Conservation (phyloP, 2,329 filamentous ascomycete genomes). For the Aureobasidium zeae region DNA sequence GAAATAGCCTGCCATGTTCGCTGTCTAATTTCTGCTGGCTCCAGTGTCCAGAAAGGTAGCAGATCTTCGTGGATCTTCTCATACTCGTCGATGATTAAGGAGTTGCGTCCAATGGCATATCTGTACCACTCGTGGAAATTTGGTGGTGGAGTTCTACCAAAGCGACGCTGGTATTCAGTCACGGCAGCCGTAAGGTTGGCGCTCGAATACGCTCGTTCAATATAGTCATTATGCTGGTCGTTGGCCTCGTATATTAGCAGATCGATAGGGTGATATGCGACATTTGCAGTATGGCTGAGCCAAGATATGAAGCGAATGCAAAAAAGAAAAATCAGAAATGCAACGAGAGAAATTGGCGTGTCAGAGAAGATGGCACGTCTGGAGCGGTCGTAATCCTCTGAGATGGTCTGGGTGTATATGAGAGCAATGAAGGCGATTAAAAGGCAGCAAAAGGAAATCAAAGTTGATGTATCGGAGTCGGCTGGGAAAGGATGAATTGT, state of each 20-base stretch:
- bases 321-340: constrained; percentile 34
- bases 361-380: neutral
- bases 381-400: neutral
- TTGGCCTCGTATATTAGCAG: constrained; percentile 44
- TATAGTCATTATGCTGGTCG: constrained; percentile 41
- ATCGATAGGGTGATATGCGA: constrained; percentile 46
- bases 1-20: constrained; percentile 45
- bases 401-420: constrained; percentile 7
- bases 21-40: constrained; percentile 42
- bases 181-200: constrained; percentile 42
- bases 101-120: constrained; percentile 44
- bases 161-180: constrained; percentile 42
- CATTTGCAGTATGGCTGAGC: constrained; percentile 32
- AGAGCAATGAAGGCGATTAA: constrained; percentile 1
- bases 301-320: constrained; percentile 34
- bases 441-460: constrained; percentile 15
- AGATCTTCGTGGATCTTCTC: constrained; percentile 51
- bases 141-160: constrained; percentile 48
- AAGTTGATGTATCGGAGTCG: constrained; percentile 19
- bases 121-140: constrained; percentile 53
- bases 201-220: constrained; percentile 39
- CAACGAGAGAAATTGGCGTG: constrained; percentile 10
- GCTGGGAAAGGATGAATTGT: constrained; percentile 27
- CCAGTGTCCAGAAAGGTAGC: constrained; percentile 45
- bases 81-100: constrained; percentile 50